These are phyloP conservation scores for Aspergillus affinis DNA, from an alignment of 495 filamentous ascomycete genomes.

Conservation along the genomic window DNA sequence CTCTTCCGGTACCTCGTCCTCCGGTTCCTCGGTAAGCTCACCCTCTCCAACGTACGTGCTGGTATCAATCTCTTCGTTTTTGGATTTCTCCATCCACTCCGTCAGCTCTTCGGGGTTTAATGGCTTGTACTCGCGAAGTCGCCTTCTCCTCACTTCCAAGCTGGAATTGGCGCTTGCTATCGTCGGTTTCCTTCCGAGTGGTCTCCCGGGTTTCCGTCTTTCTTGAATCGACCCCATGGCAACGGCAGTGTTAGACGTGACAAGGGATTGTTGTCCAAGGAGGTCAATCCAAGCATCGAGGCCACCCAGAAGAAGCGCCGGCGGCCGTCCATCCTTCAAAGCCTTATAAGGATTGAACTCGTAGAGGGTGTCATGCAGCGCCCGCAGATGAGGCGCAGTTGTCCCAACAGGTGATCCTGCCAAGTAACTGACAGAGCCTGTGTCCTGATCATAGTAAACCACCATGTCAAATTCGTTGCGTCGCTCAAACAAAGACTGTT, in stretches of 20 bases:
- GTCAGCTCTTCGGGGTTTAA: conserved; percentile 61
- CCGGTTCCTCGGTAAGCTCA: conserved; percentile 36
- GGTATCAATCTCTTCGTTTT: conserved; percentile 52
- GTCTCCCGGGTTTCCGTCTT: conserved; percentile 45
- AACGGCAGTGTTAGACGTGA: conserved; percentile 54
- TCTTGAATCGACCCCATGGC: conserved; percentile 46
- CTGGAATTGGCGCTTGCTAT: conserved; percentile 54
- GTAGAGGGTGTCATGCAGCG: conserved; percentile 73
- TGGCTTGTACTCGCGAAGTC: conserved; percentile 57
- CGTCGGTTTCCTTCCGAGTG: conserved; percentile 50
- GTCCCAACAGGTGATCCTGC: conserved; percentile 46
- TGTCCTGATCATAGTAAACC: conserved; percentile 83
- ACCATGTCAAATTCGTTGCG: conserved; percentile 81
- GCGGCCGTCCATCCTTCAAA: conserved; percentile 58
- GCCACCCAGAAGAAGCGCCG: conserved; percentile 78
- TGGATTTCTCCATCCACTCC: conserved; percentile 59
- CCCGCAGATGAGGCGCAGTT: conserved; percentile 60
- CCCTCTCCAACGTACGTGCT: conserved; percentile 43
- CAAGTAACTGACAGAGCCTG: conserved; percentile 52
- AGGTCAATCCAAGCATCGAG: conserved; percentile 82
- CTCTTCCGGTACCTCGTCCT: conserved; percentile 31
- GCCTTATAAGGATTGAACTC: conserved; percentile 80
- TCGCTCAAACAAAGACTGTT: conserved; percentile 70
- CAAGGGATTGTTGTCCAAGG: conserved; percentile 68
- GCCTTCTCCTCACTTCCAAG: conserved; percentile 53